Percentiles rank a stretch among this genome's conserved stretches.
These are phyloP conservation scores for Chloridella minuta DNA, from an alignment of 352 stramenopile species.

Conservation along the genomic window DNA sequence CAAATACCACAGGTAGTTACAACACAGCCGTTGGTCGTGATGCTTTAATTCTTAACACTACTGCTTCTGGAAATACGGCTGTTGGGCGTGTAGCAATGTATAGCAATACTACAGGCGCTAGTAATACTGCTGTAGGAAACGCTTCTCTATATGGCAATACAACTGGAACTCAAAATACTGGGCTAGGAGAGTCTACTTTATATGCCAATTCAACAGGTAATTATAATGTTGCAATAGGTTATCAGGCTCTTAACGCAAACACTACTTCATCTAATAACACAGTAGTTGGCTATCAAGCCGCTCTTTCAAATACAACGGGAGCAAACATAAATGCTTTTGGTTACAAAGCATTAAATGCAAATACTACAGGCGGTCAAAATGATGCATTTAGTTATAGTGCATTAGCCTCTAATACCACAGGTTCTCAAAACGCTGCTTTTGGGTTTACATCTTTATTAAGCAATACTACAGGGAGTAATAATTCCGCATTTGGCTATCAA, in stretches of 20 bases:
- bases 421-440: constrained; percentile 1
- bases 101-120: neutral
- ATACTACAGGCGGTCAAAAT: neutral
- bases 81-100: neutral
- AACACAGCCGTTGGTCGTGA: neutral
- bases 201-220: neutral
- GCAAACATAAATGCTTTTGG: neutral
- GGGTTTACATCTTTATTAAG: neutral
- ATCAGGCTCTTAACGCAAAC: neutral
- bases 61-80: constrained; percentile 1
- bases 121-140: neutral
- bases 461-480: neutral
- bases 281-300: neutral
- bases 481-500: neutral
- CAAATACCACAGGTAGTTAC: neutral
- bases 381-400: neutral
- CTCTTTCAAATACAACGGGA: neutral
- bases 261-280: constrained; percentile 7
- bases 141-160: neutral
- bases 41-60: neutral
- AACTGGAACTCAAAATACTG: neutral
- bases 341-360: neutral
- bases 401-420: neutral
- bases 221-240: neutral
- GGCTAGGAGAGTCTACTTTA: neutral